A percentile compares a stretch with the other conserved stretches of the same genome.
These are phyloP conservation scores for Phytopythium kandeliae DNA, from an alignment of 352 stramenopile species.

Conservation along the genomic window DNA sequence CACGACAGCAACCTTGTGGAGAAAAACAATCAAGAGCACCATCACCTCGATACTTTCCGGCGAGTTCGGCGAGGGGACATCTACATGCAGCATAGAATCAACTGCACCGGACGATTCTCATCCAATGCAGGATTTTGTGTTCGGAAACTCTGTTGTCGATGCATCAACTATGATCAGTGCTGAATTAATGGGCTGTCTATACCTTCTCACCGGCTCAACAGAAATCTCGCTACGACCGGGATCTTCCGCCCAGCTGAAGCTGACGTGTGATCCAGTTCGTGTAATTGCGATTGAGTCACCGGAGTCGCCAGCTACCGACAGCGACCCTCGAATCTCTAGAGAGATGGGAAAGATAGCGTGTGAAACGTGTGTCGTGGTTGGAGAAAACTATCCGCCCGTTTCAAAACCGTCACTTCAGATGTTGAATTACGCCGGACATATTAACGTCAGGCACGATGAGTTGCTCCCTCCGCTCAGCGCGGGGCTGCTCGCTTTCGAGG, in stretches of 20 bases:
- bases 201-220: conserved; percentile 23
- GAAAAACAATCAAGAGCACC: conserved; percentile 7
- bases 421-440: not conserved
- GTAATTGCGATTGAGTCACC: conserved; percentile 20
- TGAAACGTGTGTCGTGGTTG: not conserved
- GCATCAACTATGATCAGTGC: conserved; percentile 9
- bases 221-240: conserved; percentile 32
- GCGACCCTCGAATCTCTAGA: not conserved
- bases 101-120: no score
- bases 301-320: no score
- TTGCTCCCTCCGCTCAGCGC: not conserved
- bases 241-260: conserved; percentile 18
- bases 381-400: not conserved
- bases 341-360: no score
- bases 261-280: conserved; percentile 21
- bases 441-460: not conserved
- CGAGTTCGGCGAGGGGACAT: not conserved
- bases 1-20: conserved; percentile 9
- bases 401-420: not conserved
- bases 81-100: no score
- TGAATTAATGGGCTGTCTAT: conserved; percentile 25
- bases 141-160: conserved; percentile 19
- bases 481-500: not conserved
- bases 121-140: conserved; percentile 4
- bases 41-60: conserved; percentile 3